Conservation (phyloP, 192 early-diverging fungal species). For the Linnemannia zychae region DNA sequence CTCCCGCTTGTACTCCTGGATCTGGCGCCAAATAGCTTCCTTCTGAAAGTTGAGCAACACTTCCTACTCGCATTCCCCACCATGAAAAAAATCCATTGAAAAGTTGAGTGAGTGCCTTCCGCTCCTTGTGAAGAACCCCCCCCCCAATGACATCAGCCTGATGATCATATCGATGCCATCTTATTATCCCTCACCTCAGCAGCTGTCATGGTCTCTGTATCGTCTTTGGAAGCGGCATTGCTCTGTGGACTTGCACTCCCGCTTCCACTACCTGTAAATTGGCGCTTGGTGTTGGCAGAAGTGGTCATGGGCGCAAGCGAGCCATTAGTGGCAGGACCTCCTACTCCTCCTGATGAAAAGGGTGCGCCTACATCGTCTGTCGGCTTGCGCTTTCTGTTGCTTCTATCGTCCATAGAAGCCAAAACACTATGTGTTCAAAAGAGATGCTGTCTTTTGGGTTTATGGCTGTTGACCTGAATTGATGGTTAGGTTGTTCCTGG, state of each 20-base stretch:
- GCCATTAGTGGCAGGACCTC: conserved; percentile 13
- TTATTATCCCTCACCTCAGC: conserved; percentile 33
- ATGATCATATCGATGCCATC: not conserved
- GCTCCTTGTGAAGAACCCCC: not conserved
- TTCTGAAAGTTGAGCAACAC: conserved; percentile 67
- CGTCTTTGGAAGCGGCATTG: conserved; percentile 12
- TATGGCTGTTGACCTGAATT: not conserved
- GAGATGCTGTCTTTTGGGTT: not conserved
- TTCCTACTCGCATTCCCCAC: conserved; percentile 12
- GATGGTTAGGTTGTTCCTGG: not conserved
- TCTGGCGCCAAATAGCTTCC: conserved; percentile 76
- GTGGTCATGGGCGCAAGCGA: conserved; percentile 14
- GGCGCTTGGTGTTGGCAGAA: conserved; percentile 33
- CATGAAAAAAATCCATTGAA: not conserved
- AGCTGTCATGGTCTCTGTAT: conserved; percentile 37
- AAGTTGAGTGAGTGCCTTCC: not conserved
- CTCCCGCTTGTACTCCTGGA: conserved; percentile 76
- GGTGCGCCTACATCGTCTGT: conserved; percentile 19
- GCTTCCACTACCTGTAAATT: conserved; percentile 28
- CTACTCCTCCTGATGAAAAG: not conserved
- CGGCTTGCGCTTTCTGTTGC: conserved; percentile 39
- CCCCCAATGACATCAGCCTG: not conserved
- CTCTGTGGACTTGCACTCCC: conserved; percentile 28
- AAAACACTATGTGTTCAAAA: too few relatives aligned
- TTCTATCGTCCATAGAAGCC: conserved; percentile 50